These are phyloP conservation scores for maize (Zea mays) DNA, from an alignment of 176 grass and related monocot genomes.

Conservation along the genomic window Zm-B73-REFERENCE-NAM-5.0 NC_050096.1:3264501-3265000, in stretches of 20 bases:
- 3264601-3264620: constrained; percentile 95
- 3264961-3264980: constrained; percentile 93
- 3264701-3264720: constrained; percentile 67
- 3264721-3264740: constrained; percentile 95
- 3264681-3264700: constrained; percentile 24
- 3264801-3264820: constrained; percentile 93
- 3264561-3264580: constrained; percentile 94
- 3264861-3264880: not conserved
- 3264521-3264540: constrained; percentile 92
- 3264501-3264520: constrained; percentile 94
- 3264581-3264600: constrained; percentile 97
- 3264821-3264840: constrained; percentile 99
- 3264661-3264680: too few species aligned
- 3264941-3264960: constrained; percentile 89
- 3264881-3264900: not conserved
- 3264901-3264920: constrained; percentile 7
- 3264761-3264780: constrained; percentile 95
- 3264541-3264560: constrained; percentile 84
- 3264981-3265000: constrained; percentile 99
- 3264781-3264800: constrained; percentile 99
- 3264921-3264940: constrained; percentile 25
- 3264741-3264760: constrained; percentile 89
- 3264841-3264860: constrained; percentile 32
- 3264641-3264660: not conserved
- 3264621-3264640: constrained; percentile 51